A percentile compares a stretch with the other conserved stretches of the same genome.
Conservation (phyloP, 257 asterid genomes). For the Schizonepeta tenuifolia region DNA sequence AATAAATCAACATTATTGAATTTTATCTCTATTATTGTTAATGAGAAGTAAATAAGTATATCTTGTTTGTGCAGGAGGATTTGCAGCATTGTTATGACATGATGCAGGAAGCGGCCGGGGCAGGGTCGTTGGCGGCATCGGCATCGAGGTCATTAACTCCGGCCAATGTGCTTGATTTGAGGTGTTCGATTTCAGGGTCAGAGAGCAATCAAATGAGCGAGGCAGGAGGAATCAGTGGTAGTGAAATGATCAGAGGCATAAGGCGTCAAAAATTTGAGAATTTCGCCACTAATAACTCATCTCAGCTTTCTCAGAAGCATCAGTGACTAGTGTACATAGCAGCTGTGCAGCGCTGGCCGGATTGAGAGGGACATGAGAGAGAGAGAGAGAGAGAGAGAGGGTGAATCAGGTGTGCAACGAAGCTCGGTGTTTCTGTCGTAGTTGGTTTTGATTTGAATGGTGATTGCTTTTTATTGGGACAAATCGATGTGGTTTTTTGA, state of each 20-base stretch:
- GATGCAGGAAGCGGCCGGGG: constrained; percentile 37
- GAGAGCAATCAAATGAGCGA: constrained; percentile 18
- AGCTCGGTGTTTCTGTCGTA: background rate
- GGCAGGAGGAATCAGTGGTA: constrained; percentile 1
- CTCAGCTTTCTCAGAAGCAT: constrained; percentile 28
- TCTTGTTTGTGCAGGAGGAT: constrained; percentile 40
- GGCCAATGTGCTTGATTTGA: constrained; percentile 50
- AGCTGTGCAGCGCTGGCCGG: constrained; percentile 10
- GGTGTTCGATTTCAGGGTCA: constrained; percentile 40
- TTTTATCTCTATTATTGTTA: background rate
- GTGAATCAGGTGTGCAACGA: background rate
- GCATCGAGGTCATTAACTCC: constrained; percentile 52
- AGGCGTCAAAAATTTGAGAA: constrained; percentile 18
- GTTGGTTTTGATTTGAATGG: constrained; percentile 8
- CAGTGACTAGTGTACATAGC: constrained; percentile 31
- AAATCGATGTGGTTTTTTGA: background rate
- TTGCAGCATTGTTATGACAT: constrained; percentile 46
- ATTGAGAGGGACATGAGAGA: constrained; percentile 36
- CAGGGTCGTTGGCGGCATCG: constrained; percentile 23
- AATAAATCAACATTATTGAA: background rate
- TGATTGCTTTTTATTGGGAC: background rate
- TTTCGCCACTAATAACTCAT: constrained; percentile 12
- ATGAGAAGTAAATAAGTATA: background rate
- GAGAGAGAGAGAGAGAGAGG: background rate
- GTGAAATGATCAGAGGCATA: constrained; percentile 13